These are phyloP conservation scores for Apophysomyces elegans DNA, from an alignment of 371 early-diverging fungal species.

Conservation along the genomic window DNA sequence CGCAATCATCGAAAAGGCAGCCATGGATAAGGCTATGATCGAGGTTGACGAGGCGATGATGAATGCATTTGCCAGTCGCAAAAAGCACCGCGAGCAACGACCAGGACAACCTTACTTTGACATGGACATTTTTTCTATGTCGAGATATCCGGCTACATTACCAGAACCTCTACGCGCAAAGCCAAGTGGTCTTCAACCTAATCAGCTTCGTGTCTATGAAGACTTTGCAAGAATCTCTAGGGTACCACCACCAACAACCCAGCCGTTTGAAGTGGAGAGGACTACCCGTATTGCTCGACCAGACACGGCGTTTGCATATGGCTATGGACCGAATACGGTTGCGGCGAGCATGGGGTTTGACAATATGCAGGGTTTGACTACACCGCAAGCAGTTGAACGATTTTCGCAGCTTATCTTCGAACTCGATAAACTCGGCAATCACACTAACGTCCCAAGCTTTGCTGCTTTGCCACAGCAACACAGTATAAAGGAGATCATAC, in stretches of 20 bases:
- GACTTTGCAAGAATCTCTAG: slow-evolving; percentile 60
- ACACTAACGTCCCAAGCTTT: slow-evolving; percentile 60
- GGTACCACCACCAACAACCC: slow-evolving; percentile 23
- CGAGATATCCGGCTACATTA: slow-evolving; percentile 80
- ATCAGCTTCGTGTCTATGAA: slow-evolving; percentile 85
- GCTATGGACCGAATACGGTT: slow-evolving; percentile 8
- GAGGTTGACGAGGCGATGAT: slow-evolving; percentile 85
- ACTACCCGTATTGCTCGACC: slow-evolving; percentile 16
- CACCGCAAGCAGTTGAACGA: slow-evolving; percentile 70
- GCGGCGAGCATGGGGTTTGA: slow-evolving; percentile 11
- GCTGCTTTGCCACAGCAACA: slow-evolving; percentile 77
- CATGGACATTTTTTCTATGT: slow-evolving; percentile 68
- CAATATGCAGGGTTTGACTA: slow-evolving; percentile 20
- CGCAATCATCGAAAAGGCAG: slow-evolving; percentile 90
- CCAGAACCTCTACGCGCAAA: slow-evolving; percentile 87
- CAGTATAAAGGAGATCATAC: slow-evolving; percentile 73
- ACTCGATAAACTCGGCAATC: slow-evolving; percentile 71
- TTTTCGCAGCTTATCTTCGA: slow-evolving; percentile 73
- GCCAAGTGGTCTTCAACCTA: slow-evolving; percentile 76
- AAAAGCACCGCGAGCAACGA: slow-evolving; percentile 87
- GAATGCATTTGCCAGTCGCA: slow-evolving; percentile 69
- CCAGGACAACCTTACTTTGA: slow-evolving; percentile 91
- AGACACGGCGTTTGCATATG: slow-evolving; percentile 15
- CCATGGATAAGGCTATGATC: slow-evolving; percentile 87
- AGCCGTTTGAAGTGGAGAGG: slow-evolving; percentile 14